phyloP scores from a whole-genome alignment of 2,329 filamentous ascomycete genomes.

The Fusarium duplospermum region DNA sequence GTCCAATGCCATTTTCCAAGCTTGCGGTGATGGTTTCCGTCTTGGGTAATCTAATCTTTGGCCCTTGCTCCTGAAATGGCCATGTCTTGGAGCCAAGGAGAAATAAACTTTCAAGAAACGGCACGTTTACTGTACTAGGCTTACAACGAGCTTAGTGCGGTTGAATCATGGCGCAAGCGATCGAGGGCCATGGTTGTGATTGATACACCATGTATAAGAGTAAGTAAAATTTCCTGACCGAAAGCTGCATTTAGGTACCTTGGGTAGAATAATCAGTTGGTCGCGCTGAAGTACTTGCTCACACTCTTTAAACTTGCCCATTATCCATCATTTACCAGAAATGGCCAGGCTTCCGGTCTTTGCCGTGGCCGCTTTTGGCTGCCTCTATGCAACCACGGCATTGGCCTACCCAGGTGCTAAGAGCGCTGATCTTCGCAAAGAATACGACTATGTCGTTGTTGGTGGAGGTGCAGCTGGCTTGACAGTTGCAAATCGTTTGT shows the following conservation, averaged over 20 bases:
- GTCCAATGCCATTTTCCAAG: not conserved
- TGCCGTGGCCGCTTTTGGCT: not conserved
- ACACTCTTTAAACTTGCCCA: not conserved
- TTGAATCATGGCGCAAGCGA: not conserved
- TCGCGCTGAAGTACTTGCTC: not conserved
- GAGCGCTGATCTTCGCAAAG: not conserved
- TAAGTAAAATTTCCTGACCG: not conserved
- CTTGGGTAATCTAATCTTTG: not conserved
- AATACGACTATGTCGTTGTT: constrained; percentile 37
- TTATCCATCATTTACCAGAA: not conserved
- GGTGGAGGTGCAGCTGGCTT: constrained; percentile 36
- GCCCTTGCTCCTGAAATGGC: not conserved
- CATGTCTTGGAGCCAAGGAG: not conserved
- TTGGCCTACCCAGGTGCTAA: not conserved
- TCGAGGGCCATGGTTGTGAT: not conserved
- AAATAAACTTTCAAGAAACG: not conserved
- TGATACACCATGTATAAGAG: not conserved
- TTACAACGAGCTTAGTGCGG: not conserved
- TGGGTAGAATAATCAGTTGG: not conserved
- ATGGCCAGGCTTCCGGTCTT: not conserved
- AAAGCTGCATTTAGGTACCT: not conserved
- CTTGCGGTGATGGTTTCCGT: not conserved
- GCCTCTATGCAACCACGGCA: not conserved
- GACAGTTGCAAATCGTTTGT: constrained; percentile 37
- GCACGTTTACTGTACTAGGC: not conserved